Percentiles rank a stretch among this genome's conserved stretches.
phyloP scores from a whole-genome alignment of 2,329 filamentous ascomycete genomes.

The Dendrostoma leiphaemia region DNA sequence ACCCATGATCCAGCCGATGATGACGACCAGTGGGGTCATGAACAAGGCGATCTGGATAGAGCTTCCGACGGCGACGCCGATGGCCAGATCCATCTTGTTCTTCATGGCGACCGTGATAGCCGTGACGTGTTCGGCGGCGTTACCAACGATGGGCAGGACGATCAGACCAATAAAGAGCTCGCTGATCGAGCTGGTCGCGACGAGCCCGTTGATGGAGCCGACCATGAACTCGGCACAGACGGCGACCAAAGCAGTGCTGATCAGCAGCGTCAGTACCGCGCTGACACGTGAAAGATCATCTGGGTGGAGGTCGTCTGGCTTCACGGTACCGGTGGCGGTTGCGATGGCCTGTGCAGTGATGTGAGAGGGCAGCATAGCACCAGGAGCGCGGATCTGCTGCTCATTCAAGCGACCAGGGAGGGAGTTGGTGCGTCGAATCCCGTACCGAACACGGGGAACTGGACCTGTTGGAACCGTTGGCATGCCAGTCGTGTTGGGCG shows the following conservation, averaged over 20 bases:
- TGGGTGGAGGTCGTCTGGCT: conserved; percentile 28
- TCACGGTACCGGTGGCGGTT: conserved; percentile 25
- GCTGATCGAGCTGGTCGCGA: conserved; percentile 53
- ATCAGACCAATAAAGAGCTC: conserved; percentile 73
- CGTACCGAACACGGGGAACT: conserved; percentile 57
- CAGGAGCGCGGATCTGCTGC: conserved; percentile 43
- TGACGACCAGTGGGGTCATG: conserved; percentile 67
- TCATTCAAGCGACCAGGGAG: conserved; percentile 66
- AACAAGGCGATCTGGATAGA: conserved; percentile 73
- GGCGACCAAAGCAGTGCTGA: conserved; percentile 65
- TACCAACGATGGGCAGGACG: conserved; percentile 70
- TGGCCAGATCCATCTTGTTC: conserved; percentile 75
- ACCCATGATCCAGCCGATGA: conserved; percentile 68
- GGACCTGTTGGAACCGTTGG: conserved; percentile 38
- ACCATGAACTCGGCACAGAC: conserved; percentile 71
- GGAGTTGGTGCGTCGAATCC: conserved; percentile 72
- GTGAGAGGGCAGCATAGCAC: conserved; percentile 48
- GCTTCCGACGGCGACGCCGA: conserved; percentile 68
- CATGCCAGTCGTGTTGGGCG: conserved; percentile 28
- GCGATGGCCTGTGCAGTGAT: conserved; percentile 38
- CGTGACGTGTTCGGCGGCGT: conserved; percentile 71
- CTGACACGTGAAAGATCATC: conserved; percentile 35
- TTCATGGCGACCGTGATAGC: conserved; percentile 69
- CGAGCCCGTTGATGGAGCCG: conserved; percentile 63
- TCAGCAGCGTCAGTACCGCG: conserved; percentile 58